A percentile compares a stretch with the other conserved stretches of the same genome.
Conservation (phyloP, 176 grass and related monocot species). For the Aegilops bicornis region DNA sequence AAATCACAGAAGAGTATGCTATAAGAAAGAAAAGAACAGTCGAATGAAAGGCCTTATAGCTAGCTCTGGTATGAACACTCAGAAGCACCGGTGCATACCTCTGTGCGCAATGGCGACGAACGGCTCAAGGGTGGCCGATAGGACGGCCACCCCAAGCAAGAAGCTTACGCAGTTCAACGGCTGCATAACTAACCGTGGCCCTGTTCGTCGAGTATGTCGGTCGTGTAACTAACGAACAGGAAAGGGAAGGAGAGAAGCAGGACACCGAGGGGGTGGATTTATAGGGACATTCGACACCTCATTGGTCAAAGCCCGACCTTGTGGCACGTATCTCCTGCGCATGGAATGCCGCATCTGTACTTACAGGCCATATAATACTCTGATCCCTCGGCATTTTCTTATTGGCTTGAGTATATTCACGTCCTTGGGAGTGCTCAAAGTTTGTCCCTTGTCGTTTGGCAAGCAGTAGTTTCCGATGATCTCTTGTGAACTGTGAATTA, state of each 20-base stretch:
- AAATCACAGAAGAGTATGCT: not conserved
- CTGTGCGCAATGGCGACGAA: conserved; percentile 32
- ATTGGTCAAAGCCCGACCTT: conserved; percentile 49
- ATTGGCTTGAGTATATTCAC: conserved; percentile 41
- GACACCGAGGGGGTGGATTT: conserved; percentile 27
- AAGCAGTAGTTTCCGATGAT: conserved; percentile 41
- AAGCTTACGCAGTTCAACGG: conserved; percentile 30
- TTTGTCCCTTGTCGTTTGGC: conserved; percentile 38
- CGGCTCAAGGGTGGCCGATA: conserved; percentile 28
- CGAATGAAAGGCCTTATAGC: not conserved
- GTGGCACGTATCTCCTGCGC: conserved; percentile 14
- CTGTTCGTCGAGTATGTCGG: conserved; percentile 39
- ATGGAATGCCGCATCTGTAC: conserved; percentile 45
- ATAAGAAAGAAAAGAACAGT: not conserved
- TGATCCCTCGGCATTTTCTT: conserved; percentile 29
- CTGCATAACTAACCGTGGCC: conserved; percentile 42
- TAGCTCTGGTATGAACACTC: not conserved
- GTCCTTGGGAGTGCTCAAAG: conserved; percentile 35
- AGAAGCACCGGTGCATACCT: conserved; percentile 28
- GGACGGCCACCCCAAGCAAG: conserved; percentile 36
- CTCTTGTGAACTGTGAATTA: conserved; percentile 2
- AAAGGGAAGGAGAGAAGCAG: conserved; percentile 36
- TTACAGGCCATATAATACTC: conserved; percentile 30
- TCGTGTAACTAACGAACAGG: conserved; percentile 28
- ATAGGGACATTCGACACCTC: conserved; percentile 29